phyloP scores from a whole-genome alignment of 306 rosid genomes.

The Ormosia emarginata region DNA sequence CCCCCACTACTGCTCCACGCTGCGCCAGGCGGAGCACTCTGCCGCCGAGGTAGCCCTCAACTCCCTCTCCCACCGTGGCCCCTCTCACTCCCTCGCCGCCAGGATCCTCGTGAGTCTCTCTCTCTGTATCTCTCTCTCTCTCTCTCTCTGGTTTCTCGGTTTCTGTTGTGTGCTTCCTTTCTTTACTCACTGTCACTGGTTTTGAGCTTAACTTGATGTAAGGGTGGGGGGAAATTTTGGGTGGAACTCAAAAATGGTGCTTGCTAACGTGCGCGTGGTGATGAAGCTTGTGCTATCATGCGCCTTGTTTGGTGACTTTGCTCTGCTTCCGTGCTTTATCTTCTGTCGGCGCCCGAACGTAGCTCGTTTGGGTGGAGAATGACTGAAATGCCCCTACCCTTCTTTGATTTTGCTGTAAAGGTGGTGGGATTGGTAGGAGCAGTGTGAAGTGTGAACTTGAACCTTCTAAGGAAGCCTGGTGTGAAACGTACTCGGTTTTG shows the following conservation, averaged over 20 bases:
- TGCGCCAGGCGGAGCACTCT: constrained; percentile 98
- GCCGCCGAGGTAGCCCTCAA: constrained; percentile 98
- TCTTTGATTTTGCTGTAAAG: background rate
- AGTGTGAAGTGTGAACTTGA: background rate
- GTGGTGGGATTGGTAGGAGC: too few relatives aligned
- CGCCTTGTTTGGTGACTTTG: background rate
- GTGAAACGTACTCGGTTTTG: background rate
- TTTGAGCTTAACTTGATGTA: background rate
- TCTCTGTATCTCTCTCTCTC: background rate
- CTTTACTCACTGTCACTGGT: background rate
- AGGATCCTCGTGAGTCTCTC: constrained; percentile 67
- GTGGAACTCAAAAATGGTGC: background rate
- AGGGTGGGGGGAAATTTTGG: background rate
- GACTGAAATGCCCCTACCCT: constrained; percentile 37
- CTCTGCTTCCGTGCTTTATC: background rate
- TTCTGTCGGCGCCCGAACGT: constrained; percentile 22
- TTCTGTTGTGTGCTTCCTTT: background rate
- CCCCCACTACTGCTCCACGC: constrained; percentile 81
- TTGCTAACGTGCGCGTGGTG: constrained; percentile 23
- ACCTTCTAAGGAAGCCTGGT: constrained; percentile 1
- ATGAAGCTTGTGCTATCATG: background rate
- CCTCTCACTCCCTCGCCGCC: constrained; percentile 93
- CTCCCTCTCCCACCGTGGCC: constrained; percentile 84
- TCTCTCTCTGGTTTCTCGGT: background rate
- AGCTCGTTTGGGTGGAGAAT: constrained; percentile 18